Conservation (phyloP, 2,329 filamentous ascomycete species). For the Phaeosphaeriaceae sp. region DNA sequence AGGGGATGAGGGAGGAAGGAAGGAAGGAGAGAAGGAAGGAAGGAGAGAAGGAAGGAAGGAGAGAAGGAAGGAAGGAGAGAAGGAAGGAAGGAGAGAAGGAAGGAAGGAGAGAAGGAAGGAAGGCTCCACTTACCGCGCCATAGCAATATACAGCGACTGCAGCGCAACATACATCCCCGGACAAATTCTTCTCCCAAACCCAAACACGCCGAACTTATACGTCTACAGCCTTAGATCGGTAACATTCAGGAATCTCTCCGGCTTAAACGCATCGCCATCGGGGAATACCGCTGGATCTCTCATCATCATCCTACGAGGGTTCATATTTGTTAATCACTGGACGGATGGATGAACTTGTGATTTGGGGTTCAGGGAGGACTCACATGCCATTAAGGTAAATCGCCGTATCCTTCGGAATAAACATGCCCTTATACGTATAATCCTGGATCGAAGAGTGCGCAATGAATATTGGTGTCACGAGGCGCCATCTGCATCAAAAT, state of each 20-base stretch:
- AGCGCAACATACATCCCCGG: conserved; percentile 11
- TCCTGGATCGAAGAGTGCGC: conserved; percentile 12
- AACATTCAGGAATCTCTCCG: conserved; percentile 10
- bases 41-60: not conserved
- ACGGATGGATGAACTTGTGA: conserved; percentile 6
- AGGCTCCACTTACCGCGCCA: conserved; percentile 10
- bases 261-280: conserved; percentile 9
- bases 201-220: conserved; percentile 12
- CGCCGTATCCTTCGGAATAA: conserved; percentile 9
- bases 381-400: conserved; percentile 11
- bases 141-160: conserved; percentile 12
- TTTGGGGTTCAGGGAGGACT: conserved; percentile 5
- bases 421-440: conserved; percentile 10
- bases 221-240: conserved; percentile 9
- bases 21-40: conserved; percentile 1
- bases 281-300: conserved; percentile 11
- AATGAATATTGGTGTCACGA: conserved; percentile 12
- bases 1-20: conserved; percentile 1
- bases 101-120: conserved; percentile 1
- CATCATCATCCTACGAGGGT: conserved; percentile 9
- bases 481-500: conserved; percentile 11
- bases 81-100: not conserved
- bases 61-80: conserved; percentile 2
- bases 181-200: conserved; percentile 11
- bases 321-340: conserved; percentile 8